Evolutionary conservation across 192 early-diverging fungal species (phyloP), one percentile per base, ranked within the genome.

Genomic region (Coemansia javaensis): DNA sequence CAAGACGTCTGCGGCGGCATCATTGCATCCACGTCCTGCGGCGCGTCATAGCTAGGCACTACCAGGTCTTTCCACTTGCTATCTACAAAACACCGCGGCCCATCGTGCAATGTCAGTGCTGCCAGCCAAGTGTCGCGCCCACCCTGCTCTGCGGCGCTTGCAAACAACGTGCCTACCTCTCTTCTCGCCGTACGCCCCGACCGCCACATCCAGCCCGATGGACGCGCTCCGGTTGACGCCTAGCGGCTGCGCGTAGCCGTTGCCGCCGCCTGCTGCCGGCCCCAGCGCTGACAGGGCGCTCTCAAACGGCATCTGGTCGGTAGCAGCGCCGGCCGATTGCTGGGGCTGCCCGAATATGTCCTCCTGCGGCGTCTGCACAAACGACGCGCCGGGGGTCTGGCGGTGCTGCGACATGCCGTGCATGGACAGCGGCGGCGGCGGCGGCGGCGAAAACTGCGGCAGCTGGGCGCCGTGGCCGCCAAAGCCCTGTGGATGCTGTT

Each of bases 81-180:
- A 55, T 59, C 67, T 71, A 70, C 60, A 70, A 32, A 53, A 54
- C 28, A 56, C 40, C 7, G 23, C 27, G 37, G 10, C 13, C 48
- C 27, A 40, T 31, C 21, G 30, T 5, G 30, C 15, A 30, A 30
- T 30, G 28, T 30, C 8, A 30, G 28, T 8, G 1, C 10, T 9
- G 9, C 3, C 8, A 10, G 28, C n/a, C n/a, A n/a, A n/a, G n/a
- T n/a, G n/a, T n/a, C 28, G 28, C 28, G 5, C 1, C 5, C 28
- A 4, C 1, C 7, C 7, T 30, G 28, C 7, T 4, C 7, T 8
- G 8, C 28, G 10, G 28, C 4, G 15, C n/a, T 14, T 14, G 14
- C 27, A 25, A 15, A 12, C 10, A 7, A 42, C 24, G 39, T 55
- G 41, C 50, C 38, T 55, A 47, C 60, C 56, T 44, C 28, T 60